phyloP scores from a whole-genome alignment of 2,329 filamentous ascomycete genomes.

The Monosporascus sp. region DNA sequence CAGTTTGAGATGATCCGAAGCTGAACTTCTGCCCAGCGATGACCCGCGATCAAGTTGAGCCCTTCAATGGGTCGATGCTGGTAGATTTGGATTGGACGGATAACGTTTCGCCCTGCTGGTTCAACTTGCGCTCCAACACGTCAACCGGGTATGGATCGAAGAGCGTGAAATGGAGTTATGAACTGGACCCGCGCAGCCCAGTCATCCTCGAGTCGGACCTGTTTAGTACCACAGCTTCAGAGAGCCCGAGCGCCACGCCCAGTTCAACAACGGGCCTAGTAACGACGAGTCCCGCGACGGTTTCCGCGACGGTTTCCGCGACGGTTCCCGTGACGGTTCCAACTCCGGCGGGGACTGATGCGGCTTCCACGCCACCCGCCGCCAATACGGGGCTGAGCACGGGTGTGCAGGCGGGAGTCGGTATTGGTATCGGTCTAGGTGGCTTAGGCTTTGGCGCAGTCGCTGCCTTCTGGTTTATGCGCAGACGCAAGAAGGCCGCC shows the following conservation, averaged over 20 bases:
- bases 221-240: neutral
- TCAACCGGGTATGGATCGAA: slow-evolving; percentile 1
- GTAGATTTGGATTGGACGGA: slow-evolving; percentile 2
- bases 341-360: neutral
- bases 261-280: neutral
- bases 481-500: slow-evolving; percentile 1
- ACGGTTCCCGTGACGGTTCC: neutral
- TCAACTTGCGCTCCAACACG: slow-evolving; percentile 4
- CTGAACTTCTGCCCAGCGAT: neutral
- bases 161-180: slow-evolving; percentile 1
- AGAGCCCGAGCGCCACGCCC: neutral
- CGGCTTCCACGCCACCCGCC: neutral
- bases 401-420: slow-evolving; percentile 7
- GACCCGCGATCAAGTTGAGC: neutral
- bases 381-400: neutral
- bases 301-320: no score
- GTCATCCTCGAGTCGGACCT: slow-evolving; percentile 2
- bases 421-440: slow-evolving; percentile 3
- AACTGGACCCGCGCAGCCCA: neutral
- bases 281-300: neutral
- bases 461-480: neutral
- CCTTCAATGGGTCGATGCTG: slow-evolving; percentile 3
- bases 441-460: slow-evolving; percentile 5
- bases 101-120: slow-evolving; percentile 6
- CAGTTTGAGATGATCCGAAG: neutral